Evolutionary conservation across 148 eudicot genomes (phyloP).

Genomic region (Cornus suecica): DNA sequence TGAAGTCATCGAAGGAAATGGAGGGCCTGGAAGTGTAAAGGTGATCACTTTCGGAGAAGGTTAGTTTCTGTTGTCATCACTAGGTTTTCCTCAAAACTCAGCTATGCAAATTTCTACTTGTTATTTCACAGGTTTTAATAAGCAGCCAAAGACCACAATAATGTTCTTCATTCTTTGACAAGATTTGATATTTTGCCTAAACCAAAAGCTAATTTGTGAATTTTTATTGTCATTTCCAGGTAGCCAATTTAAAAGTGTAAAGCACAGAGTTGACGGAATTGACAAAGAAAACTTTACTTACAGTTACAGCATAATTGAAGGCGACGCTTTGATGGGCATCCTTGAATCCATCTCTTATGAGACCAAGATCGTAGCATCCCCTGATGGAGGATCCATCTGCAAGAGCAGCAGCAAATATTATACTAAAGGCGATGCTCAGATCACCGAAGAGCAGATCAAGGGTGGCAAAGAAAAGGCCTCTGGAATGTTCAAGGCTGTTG

Average conservation of each 20-base stretch:
- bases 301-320: constrained; percentile 9
- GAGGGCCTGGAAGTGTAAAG: constrained; percentile 28
- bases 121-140: background rate
- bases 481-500: constrained; percentile 17
- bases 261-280: background rate
- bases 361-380: background rate
- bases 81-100: no score
- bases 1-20: constrained; percentile 26
- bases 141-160: no score
- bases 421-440: constrained; percentile 12
- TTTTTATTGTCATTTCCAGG: constrained; percentile 2
- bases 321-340: constrained; percentile 5
- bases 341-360: constrained; percentile 8
- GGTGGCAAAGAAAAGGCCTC: constrained; percentile 12
- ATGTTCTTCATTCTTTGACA: no score
- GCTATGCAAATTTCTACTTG: no score
- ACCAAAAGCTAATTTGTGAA: no score
- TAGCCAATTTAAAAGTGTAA: background rate
- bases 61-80: background rate
- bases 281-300: constrained; percentile 8
- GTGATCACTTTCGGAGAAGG: constrained; percentile 24
- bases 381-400: constrained; percentile 15
- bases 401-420: background rate
- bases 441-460: constrained; percentile 15
- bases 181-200: no score